Percentiles rank a stretch among this genome's conserved stretches.
Conservation (phyloP, 352 stramenopile genomes). For the Pythium volutum region DNA sequence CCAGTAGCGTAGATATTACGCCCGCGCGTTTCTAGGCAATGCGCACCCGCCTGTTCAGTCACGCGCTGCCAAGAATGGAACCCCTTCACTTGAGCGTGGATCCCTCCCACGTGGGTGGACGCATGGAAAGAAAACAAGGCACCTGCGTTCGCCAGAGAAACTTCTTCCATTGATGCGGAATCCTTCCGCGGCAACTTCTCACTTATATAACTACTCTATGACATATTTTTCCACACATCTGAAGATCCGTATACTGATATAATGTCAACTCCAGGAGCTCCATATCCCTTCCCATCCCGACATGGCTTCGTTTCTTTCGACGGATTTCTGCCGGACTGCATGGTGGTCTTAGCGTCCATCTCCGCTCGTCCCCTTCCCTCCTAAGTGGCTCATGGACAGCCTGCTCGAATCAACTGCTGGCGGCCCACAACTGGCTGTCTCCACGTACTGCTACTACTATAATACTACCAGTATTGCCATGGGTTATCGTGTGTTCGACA, state of each 20-base stretch:
- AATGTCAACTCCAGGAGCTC: no score
- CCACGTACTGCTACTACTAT: no score
- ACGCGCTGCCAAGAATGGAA: no score
- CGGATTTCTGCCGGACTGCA: background rate
- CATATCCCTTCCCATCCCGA: background rate
- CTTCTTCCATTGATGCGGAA: background rate
- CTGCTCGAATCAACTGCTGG: no score
- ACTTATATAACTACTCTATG: background rate
- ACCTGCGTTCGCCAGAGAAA: background rate
- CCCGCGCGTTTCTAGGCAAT: background rate
- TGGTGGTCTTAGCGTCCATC: background rate
- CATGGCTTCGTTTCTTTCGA: background rate
- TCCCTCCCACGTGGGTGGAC: background rate
- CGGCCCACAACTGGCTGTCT: no score
- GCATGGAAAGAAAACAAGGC: constrained; percentile 3
- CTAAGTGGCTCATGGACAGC: no score
- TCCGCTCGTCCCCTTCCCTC: background rate
- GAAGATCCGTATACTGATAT: no score
- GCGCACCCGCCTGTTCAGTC: no score
- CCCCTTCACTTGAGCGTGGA: background rate
- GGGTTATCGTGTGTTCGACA: no score
- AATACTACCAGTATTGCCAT: no score
- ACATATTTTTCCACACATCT: no score
- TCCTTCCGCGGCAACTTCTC: background rate
- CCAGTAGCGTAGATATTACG: background rate